A percentile compares a stretch with the other conserved stretches of the same genome.
These are phyloP conservation scores for Nectriaceae sp. DNA, from an alignment of 2,329 filamentous ascomycete species.

Conservation along the genomic window DNA sequence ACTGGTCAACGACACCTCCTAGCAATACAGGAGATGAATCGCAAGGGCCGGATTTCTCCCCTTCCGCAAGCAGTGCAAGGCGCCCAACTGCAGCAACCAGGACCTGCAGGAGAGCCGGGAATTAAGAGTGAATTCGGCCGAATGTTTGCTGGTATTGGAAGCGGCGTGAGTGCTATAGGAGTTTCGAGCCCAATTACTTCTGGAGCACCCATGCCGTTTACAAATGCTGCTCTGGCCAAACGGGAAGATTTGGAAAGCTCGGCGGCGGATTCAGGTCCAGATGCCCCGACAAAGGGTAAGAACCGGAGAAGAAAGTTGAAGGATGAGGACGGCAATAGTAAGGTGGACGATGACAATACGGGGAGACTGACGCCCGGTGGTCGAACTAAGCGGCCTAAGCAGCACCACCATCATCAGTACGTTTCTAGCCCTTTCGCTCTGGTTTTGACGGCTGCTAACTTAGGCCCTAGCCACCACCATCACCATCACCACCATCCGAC, in stretches of 20 bases:
- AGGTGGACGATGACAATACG: conserved; percentile 66
- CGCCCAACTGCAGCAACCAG: conserved; percentile 77
- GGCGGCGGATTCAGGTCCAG: conserved; percentile 47
- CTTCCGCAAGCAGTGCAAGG: conserved; percentile 93
- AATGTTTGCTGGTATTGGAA: conserved; percentile 91
- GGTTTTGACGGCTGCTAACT: conserved; percentile 26
- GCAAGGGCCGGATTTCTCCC: conserved; percentile 82
- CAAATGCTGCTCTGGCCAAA: conserved; percentile 45
- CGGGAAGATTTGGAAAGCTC: conserved; percentile 54
- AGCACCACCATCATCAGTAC: conserved; percentile 71
- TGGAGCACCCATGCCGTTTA: conserved; percentile 45
- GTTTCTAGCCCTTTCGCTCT: conserved; percentile 29
- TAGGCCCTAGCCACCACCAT: conserved; percentile 49
- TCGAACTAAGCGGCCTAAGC: conserved; percentile 68
- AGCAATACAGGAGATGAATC: conserved; percentile 78
- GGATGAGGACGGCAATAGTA: conserved; percentile 68
- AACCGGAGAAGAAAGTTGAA: conserved; percentile 71
- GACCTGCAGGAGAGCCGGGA: conserved; percentile 78
- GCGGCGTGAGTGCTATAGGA: conserved; percentile 52
- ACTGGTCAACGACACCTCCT: conserved; percentile 62
- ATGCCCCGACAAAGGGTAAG: conserved; percentile 44
- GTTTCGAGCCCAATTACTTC: conserved; percentile 53
- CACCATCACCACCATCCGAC: conserved; percentile 59
- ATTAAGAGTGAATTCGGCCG: conserved; percentile 95
- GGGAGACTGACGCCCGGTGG: conserved; percentile 62